phyloP scores from a whole-genome alignment of 1,284 basidiomycete genomes.

The Austropuccinia psidii region DNA sequence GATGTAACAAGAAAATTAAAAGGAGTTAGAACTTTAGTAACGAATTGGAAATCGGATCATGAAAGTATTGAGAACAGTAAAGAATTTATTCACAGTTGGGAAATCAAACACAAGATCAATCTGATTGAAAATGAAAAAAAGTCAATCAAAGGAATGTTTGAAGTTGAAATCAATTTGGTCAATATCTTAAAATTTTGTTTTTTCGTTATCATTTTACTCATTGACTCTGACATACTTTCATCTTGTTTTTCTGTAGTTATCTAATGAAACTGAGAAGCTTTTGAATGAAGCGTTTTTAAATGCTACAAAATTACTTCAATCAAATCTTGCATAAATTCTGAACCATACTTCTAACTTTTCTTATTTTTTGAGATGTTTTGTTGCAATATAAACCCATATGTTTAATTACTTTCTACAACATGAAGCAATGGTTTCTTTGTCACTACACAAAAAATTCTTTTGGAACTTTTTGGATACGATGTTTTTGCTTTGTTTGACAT shows the following conservation, averaged over 20 bases:
- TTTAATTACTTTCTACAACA: too few species aligned
- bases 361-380: too few species aligned
- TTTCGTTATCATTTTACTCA: neutral
- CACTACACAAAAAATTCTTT: too few species aligned
- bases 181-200: neutral
- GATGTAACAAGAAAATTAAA: conserved; percentile 29
- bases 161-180: conserved; percentile 31
- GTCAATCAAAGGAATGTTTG: conserved; percentile 15
- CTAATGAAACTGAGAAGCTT: conserved; percentile 29
- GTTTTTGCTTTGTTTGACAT: too few species aligned
- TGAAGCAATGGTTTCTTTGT: too few species aligned
- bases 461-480: too few species aligned
- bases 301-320: conserved; percentile 6
- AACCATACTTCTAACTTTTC: too few species aligned
- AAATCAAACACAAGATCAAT: neutral
- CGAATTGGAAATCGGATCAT: conserved; percentile 25
- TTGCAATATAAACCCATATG: too few species aligned
- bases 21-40: conserved; percentile 20
- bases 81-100: conserved; percentile 26
- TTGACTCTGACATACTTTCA: neutral
- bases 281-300: conserved; percentile 18
- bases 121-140: neutral
- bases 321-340: too few species aligned
- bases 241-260: neutral
- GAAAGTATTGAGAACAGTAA: conserved; percentile 27